Evolutionary conservation across 73 alveolate species (phyloP).

Genomic region (Paramecium bursaria): DNA sequence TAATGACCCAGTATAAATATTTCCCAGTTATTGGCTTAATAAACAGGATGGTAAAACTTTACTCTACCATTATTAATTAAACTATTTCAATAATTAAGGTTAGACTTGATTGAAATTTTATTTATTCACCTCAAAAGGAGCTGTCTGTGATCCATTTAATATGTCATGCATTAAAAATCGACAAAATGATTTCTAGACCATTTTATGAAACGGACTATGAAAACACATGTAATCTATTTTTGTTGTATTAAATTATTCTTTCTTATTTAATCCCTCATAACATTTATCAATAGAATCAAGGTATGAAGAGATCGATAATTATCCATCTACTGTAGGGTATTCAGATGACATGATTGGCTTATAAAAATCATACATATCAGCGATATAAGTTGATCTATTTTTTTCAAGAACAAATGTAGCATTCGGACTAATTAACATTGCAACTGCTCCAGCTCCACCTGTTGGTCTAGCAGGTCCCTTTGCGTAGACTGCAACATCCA

Average conservation of each 20-base stretch:
- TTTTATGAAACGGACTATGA: constrained; percentile 95
- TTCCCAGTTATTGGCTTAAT: constrained; percentile 91
- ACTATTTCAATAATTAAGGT: constrained; percentile 72
- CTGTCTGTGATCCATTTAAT: constrained; percentile 21
- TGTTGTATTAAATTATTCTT: constrained; percentile 60
- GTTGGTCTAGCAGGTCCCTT: constrained; percentile 99
- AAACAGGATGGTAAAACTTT: constrained; percentile 86
- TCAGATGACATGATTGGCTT: constrained; percentile 94
- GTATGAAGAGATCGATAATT: constrained; percentile 85
- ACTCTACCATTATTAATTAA: constrained; percentile 77
- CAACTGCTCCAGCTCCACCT: constrained; percentile 98
- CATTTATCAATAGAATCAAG: constrained; percentile 88
- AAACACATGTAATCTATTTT: constrained; percentile 88
- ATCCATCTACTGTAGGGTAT: constrained; percentile 99
- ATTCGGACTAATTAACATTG: constrained; percentile 92
- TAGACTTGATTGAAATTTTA: constrained; percentile 65
- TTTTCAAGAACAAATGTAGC: constrained; percentile 89
- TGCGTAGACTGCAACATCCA: constrained; percentile 97
- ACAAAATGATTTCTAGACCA: constrained; percentile 92
- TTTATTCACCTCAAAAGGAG: constrained; percentile 45
- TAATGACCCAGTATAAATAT: constrained; percentile 94
- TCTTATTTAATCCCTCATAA: constrained; percentile 75
- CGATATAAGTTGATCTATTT: constrained; percentile 90
- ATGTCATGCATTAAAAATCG: constrained; percentile 77
- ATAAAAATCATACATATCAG: constrained; percentile 94